phyloP scores from a whole-genome alignment of 371 early-diverging fungal species.

The Mortierella sp. region DNA sequence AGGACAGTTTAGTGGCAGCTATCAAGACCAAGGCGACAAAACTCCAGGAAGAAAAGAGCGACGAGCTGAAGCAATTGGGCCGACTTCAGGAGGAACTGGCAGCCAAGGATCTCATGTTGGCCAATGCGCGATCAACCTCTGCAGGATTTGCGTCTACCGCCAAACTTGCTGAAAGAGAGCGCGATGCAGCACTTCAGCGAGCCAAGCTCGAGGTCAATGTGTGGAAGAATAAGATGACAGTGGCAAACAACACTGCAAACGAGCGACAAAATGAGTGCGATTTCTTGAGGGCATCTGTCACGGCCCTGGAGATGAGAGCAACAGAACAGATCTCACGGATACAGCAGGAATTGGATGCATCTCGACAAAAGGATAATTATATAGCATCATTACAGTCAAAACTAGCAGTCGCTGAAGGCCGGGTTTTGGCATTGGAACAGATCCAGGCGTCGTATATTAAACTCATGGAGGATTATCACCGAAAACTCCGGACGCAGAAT shows the following conservation, averaged over 20 bases:
- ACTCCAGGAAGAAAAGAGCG: conserved; percentile 32
- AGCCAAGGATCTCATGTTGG: conserved; percentile 24
- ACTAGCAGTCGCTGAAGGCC: background rate
- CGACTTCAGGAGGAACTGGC: conserved; percentile 38
- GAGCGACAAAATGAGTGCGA: conserved; percentile 29
- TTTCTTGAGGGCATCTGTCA: conserved; percentile 20
- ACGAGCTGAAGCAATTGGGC: conserved; percentile 14
- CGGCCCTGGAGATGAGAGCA: conserved; percentile 8
- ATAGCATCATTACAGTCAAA: conserved; percentile 5
- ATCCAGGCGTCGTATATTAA: background rate
- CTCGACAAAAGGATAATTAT: conserved; percentile 6
- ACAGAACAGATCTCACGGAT: conserved; percentile 8
- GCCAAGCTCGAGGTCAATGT: conserved; percentile 9
- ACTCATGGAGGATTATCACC: conserved; percentile 1
- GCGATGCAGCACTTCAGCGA: conserved; percentile 12
- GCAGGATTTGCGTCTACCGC: conserved; percentile 23
- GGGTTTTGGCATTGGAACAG: background rate
- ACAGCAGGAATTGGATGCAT: conserved; percentile 5
- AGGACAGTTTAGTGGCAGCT: background rate
- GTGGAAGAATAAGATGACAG: conserved; percentile 5
- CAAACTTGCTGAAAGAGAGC: conserved; percentile 25
- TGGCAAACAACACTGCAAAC: background rate
- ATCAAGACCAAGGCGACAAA: conserved; percentile 6
- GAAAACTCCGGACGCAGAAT: background rate
- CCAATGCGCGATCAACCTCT: conserved; percentile 10